Conservation (phyloP, 345 rosid genomes). For the Brassica napus region DNA sequence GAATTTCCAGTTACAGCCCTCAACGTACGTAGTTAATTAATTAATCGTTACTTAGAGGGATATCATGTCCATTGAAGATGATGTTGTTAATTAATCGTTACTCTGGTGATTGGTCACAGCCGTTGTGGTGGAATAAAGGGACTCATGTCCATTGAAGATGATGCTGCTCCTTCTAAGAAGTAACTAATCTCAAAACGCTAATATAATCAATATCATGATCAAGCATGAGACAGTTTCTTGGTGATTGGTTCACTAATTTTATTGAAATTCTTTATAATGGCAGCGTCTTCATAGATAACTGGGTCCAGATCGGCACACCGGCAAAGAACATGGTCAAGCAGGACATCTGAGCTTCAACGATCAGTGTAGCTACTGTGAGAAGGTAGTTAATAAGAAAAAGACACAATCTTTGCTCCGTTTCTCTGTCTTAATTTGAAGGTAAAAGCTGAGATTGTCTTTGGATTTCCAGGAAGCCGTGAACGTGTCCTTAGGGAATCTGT, state of each 20-base stretch:
- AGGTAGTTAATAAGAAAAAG: constrained; percentile 45
- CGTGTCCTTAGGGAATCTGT: constrained; percentile 65
- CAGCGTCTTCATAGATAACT: constrained; percentile 86
- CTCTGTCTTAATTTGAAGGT: not conserved
- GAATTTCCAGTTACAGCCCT: constrained; percentile 92
- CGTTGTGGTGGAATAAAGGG: constrained; percentile 96
- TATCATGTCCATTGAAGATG: too few relatives aligned
- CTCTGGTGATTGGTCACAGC: constrained; percentile 87
- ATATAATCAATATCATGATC: not conserved
- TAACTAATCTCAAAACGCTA: not conserved
- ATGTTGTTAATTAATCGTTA: not conserved
- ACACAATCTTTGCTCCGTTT: not conserved
- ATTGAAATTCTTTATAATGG: constrained; percentile 5
- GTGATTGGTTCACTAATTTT: constrained; percentile 20
- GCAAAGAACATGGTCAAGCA: constrained; percentile 78
- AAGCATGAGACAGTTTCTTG: constrained; percentile 3
- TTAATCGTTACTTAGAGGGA: not conserved
- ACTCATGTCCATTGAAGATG: constrained; percentile 63
- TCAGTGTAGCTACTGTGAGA: constrained; percentile 78
- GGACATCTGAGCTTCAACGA: constrained; percentile 55
- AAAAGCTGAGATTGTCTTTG: not conserved
- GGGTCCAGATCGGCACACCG: constrained; percentile 75
- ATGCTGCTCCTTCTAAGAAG: constrained; percentile 35
- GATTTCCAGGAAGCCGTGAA: constrained; percentile 70
- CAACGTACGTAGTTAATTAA: constrained; percentile 49